Evolutionary conservation across 257 asterid genomes (phyloP), one percentile per base, ranked within the genome.

Genomic region (Penstemon eatonii): DNA sequence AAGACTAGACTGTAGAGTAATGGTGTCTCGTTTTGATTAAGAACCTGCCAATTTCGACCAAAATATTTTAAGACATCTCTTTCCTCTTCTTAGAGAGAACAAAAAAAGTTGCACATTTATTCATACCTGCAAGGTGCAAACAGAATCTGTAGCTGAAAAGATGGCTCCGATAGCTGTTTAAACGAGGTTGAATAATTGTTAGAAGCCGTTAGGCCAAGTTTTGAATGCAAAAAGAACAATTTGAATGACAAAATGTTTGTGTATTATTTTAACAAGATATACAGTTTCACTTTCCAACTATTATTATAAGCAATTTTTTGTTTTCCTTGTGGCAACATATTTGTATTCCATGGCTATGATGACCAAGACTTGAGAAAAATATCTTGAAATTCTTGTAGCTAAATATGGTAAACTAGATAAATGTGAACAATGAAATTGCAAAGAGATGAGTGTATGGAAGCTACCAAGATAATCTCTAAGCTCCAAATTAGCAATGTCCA

Each of bases 131-230:
- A 88, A 77, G 1, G 95, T 91, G 89, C 97, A 83, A 60, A 91
- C 95, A 6, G 95, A 88, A 79, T 90, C 95, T 5, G 96, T 90
- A 38, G 97, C 97, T 6, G 97, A 85, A 72, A 88, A 81, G 56
- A 91, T 86, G 56, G 95, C 95, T 54, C 96, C 97, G 70, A 91
- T 78, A 37, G 96, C 97, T 86, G 81, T 72, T 60, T 4, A 67
- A 60, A 68, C 39, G 4, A 59, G 43, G 66, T 41, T 10, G 19
- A 65, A 68, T 13, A 58, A 41, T 68, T 8, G 49, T 68, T 64
- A 63, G 57, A 44, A 42, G 38, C 50, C 61, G 56, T 38, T 7
- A 18, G 43, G 51, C 15, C 33, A n/a, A 67, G 46, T 25, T 38
- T 37, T 51, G 54, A 10, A 15, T 0, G 33, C 51, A 7, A 19